Percentiles rank a stretch among this genome's conserved stretches.
These are phyloP conservation scores for Agroathelia rolfsii DNA, from an alignment of 1,284 basidiomycete species.

Conservation along the genomic window DNA sequence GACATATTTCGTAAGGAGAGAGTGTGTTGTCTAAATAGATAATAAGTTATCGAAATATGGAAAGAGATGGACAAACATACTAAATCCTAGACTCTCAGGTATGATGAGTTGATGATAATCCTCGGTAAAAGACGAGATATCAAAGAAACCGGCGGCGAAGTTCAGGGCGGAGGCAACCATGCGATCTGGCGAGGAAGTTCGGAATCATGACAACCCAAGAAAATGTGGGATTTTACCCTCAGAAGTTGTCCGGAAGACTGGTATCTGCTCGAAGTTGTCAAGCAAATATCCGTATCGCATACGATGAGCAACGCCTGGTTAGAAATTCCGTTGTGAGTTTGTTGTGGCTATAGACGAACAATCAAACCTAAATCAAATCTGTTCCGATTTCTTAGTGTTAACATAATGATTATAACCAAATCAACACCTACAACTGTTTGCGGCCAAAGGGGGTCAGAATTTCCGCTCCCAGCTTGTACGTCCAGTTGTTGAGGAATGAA, in stretches of 20 bases:
- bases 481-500: constrained; percentile 45
- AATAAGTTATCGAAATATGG: constrained; percentile 2
- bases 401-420: neutral
- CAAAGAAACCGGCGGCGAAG: constrained; percentile 84
- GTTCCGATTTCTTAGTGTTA: neutral
- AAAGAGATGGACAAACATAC: constrained; percentile 27
- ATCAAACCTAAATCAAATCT: neutral
- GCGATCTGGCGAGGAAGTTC: too few species aligned
- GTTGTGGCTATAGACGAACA: neutral
- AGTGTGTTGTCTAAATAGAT: constrained; percentile 71
- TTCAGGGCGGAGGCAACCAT: constrained; percentile 79
- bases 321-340: constrained; percentile 24
- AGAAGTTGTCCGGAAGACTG: constrained; percentile 54
- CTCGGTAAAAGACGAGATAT: constrained; percentile 61
- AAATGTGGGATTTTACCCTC: constrained; percentile 27
- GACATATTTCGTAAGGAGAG: constrained; percentile 58
- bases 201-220: too few species aligned
- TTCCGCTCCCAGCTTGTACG: constrained; percentile 45
- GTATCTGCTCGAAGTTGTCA: constrained; percentile 38
- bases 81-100: constrained; percentile 55
- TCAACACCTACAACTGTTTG: constrained; percentile 33
- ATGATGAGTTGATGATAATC: constrained; percentile 78
- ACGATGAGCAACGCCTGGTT: constrained; percentile 37
- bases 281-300: constrained; percentile 50
- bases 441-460: constrained; percentile 48